Conservation (phyloP, 805 yeast species). For the Wickerhamomyces bisporus region DNA sequence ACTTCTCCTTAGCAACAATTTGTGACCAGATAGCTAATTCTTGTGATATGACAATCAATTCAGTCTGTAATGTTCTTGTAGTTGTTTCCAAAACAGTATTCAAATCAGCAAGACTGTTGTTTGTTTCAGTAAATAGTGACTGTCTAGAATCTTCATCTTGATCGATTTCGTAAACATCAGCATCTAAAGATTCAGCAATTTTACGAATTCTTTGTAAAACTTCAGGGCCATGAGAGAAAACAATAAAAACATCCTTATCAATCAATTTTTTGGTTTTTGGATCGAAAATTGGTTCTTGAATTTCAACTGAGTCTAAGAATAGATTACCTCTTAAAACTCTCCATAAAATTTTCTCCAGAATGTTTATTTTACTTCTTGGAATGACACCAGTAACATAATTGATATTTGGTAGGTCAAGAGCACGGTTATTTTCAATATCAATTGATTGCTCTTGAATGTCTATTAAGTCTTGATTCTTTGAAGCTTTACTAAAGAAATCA, state of each 20-base stretch:
- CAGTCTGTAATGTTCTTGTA: slow-evolving; percentile 65
- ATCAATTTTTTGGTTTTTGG: slow-evolving; percentile 49
- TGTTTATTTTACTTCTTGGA: slow-evolving; percentile 58
- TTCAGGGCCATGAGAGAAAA: slow-evolving; percentile 86
- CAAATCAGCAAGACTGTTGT: slow-evolving; percentile 56
- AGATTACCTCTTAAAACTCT: slow-evolving; percentile 91
- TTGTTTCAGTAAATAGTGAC: slow-evolving; percentile 57
- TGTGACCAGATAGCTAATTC: slow-evolving; percentile 72
- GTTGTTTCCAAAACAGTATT: slow-evolving; percentile 60
- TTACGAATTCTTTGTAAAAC: slow-evolving; percentile 69
- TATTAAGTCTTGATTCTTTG: slow-evolving; percentile 12
- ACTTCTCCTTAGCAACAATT: slow-evolving; percentile 70
- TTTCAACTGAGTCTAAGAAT: slow-evolving; percentile 67
- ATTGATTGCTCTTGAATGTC: slow-evolving; percentile 9
- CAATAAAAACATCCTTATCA: slow-evolving; percentile 77
- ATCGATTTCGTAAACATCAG: slow-evolving; percentile 61
- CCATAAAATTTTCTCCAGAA: slow-evolving; percentile 85
- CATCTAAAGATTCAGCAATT: slow-evolving; percentile 88
- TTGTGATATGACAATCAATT: slow-evolving; percentile 70
- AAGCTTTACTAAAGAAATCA: slow-evolving; percentile 35
- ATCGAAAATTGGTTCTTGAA: slow-evolving; percentile 69
- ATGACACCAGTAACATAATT: slow-evolving; percentile 72
- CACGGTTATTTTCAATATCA: slow-evolving; percentile 15
- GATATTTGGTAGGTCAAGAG: slow-evolving; percentile 36
- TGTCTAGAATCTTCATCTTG: slow-evolving; percentile 50